Base-by-base conservation (phyloP, 805 yeast genomes). In the Starmerella geochares region DNA sequence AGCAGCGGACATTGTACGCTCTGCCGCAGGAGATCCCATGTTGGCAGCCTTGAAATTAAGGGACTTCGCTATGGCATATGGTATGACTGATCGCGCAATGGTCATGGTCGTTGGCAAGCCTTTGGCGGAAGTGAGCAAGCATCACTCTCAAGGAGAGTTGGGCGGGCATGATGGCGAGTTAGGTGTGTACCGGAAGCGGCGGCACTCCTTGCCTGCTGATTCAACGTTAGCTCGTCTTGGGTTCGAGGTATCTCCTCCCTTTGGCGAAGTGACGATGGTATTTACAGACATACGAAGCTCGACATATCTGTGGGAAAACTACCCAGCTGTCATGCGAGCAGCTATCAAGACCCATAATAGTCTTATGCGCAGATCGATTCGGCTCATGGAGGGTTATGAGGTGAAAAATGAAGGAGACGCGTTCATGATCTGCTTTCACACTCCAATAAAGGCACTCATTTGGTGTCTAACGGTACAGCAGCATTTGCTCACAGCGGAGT, bases 351-450 rank as follows among this genome's bases (percentile, higher is more conserved):
- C 86, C 3, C 99, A 92, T 66, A 92, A 92, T 63, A 77, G 85
- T 20, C 77, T 92, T 27, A 92, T 92, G 98, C 79, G 99, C 62
- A 77, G 97, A 45, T 94, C 86, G 58, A 69, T 92, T 54, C 76
- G 96, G 58, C 81, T 88, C 43, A 86, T 85, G 62, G 96, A 97
- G 31, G 99, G 98, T 2, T 92, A 92, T 64, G 99, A 92, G 65
- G 98, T 92, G 24, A 92, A 92, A 65, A 92, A 96, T 1, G 99
- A 92, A 78, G 99, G 99, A 62, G 99, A 92, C 72, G 95, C 98
- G 0, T 92, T 92, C 60, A 88, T 92, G 86, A 96, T 92, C 13
- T 86, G 96, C 11, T 92, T 92, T 65, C 95, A 96, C 0, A 81
- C 95, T 0, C 90, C 95, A 0, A 78, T 90, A 0, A 75, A 90